Percentiles rank a stretch among this genome's conserved stretches.
Evolutionary conservation across 768 basidiomycete genomes (phyloP).

Genomic region (Tylopilus balloui): DNA sequence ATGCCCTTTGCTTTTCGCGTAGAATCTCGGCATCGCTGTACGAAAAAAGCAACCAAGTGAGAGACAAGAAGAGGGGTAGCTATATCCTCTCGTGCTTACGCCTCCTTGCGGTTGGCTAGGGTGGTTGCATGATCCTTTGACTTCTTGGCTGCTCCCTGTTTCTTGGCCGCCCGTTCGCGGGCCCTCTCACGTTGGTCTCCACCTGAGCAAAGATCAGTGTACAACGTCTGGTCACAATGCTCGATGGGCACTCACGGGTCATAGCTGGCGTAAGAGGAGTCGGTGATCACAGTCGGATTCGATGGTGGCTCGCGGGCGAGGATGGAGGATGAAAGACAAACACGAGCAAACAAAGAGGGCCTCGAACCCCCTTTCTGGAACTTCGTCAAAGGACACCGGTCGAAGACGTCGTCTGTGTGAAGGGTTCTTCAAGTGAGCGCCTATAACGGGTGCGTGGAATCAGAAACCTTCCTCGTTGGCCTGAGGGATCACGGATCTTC

Average conservation of each 20-base stretch:
- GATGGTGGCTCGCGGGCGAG: slow-evolving; percentile 5
- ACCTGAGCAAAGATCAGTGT: slow-evolving; percentile 42
- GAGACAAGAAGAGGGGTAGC: slow-evolving; percentile 15
- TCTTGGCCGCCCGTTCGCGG: slow-evolving; percentile 72
- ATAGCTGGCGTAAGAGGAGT: slow-evolving; percentile 27
- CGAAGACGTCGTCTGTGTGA: slow-evolving; percentile 3
- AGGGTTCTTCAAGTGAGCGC: slow-evolving; percentile 21
- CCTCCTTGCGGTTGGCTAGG: slow-evolving; percentile 70
- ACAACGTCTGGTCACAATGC: neutral
- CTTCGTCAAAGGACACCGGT: slow-evolving; percentile 1
- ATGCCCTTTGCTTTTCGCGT: slow-evolving; percentile 76
- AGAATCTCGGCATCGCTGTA: slow-evolving; percentile 71
- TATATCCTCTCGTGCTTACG: slow-evolving; percentile 44
- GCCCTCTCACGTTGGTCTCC: slow-evolving; percentile 81
- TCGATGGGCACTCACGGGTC: slow-evolving; percentile 47
- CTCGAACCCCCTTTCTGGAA: slow-evolving; percentile 3
- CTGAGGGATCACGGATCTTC: slow-evolving; percentile 7
- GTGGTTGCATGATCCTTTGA: slow-evolving; percentile 48
- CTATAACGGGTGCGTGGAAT: neutral
- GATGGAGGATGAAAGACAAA: slow-evolving; percentile 14
- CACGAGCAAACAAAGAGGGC: slow-evolving; percentile 22
- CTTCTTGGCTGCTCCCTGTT: slow-evolving; percentile 48
- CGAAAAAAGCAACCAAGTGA: slow-evolving; percentile 25
- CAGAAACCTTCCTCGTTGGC: slow-evolving; percentile 1
- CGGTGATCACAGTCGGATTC: slow-evolving; percentile 6